Conservation (phyloP, 352 stramenopile genomes). For the Phytophthora meadii region DNA sequence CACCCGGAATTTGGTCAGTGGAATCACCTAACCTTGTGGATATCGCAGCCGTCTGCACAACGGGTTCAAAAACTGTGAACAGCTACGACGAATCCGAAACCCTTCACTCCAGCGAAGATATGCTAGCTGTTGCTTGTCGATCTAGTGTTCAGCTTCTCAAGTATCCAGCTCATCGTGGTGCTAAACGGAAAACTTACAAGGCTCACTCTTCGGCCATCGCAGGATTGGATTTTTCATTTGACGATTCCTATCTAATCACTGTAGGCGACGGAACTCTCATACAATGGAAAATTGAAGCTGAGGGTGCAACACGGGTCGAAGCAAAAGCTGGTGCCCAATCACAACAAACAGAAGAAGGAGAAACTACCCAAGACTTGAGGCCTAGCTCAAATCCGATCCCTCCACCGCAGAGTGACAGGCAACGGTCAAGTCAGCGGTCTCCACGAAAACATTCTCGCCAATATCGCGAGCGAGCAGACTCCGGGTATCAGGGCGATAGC, state of each 20-base stretch:
- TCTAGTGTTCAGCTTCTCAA: conserved; percentile 59
- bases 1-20: conserved; percentile 64
- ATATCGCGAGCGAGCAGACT: conserved; percentile 39
- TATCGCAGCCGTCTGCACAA: conserved; percentile 56
- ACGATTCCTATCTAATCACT: conserved; percentile 57
- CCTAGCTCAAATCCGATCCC: conserved; percentile 17
- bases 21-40: conserved; percentile 59
- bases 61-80: conserved; percentile 26
- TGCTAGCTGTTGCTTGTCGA: conserved; percentile 60
- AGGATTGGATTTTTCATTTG: conserved; percentile 56
- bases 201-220: conserved; percentile 58
- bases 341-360: conserved; percentile 2
- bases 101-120: conserved; percentile 32
- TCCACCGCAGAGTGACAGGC: conserved; percentile 21
- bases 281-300: conserved; percentile 48
- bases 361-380: conserved; percentile 5
- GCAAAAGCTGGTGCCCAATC: neutral
- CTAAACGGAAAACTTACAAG: conserved; percentile 52
- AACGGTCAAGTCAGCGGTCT: conserved; percentile 29
- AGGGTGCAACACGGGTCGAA: neutral
- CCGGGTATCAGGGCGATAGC: conserved; percentile 7
- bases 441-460: conserved; percentile 41
- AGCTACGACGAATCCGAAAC: neutral
- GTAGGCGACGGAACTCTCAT: conserved; percentile 65
- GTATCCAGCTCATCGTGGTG: conserved; percentile 52